These are phyloP conservation scores for Puccinia novopanici DNA, from an alignment of 1,284 basidiomycete species.

Conservation along the genomic window DNA sequence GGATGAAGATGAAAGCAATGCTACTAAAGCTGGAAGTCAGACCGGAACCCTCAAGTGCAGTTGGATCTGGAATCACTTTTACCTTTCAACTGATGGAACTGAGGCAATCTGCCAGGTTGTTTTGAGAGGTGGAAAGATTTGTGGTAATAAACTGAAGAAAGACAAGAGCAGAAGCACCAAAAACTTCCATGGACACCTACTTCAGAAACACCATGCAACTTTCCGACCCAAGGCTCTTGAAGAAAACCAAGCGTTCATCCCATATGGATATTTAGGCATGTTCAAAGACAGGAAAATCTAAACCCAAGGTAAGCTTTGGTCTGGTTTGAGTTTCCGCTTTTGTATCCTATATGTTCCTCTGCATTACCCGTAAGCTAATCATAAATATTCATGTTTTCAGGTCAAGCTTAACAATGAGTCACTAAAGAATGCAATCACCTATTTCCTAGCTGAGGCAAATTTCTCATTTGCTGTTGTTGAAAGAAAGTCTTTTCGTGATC, in stretches of 20 bases:
- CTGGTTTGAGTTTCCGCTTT: background rate
- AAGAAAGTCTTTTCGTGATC: no score
- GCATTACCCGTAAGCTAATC: background rate
- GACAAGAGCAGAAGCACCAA: background rate
- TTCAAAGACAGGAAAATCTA: background rate
- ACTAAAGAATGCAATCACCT: constrained; percentile 11
- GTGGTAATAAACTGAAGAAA: background rate
- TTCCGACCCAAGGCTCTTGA: background rate
- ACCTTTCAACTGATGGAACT: background rate
- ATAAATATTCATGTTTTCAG: background rate
- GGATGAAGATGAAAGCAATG: no score
- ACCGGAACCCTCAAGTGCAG: background rate
- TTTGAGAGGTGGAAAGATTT: background rate
- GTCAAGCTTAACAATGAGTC: background rate
- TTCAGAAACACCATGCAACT: background rate
- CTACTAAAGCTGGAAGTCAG: no score
- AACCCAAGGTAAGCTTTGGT: background rate
- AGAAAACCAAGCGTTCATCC: background rate
- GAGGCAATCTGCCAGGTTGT: background rate
- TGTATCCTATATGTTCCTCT: no score
- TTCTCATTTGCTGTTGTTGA: background rate
- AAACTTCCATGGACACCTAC: background rate
- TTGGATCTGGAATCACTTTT: constrained; percentile 28
- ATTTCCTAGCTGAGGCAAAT: constrained; percentile 9
- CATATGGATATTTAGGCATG: background rate